These are phyloP conservation scores for Hanseniaspora uvarum DNA, from an alignment of 1,139 yeast species.

Conservation along the genomic window DNA sequence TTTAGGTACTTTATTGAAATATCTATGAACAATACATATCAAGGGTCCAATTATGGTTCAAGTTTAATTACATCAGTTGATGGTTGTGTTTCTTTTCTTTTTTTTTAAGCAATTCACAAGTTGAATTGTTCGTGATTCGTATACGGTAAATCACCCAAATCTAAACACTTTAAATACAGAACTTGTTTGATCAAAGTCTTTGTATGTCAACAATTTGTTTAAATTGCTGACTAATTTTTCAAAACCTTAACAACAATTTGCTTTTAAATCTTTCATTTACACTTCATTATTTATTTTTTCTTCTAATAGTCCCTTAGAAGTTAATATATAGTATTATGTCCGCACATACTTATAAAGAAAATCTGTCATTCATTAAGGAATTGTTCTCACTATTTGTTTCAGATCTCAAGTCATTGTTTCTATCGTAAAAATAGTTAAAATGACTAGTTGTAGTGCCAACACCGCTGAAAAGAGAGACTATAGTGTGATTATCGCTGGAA, in stretches of 20 bases:
- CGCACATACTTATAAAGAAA: background rate
- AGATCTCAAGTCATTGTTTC: background rate
- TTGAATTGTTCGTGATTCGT: no score
- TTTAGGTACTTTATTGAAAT: conserved; percentile 20
- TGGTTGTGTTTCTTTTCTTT: conserved; percentile 39
- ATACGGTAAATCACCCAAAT: no score
- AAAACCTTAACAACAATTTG: no score
- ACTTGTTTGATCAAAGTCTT: conserved; percentile 49
- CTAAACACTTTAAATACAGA: no score
- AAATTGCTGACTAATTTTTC: conserved; percentile 44
- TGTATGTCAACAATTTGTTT: conserved; percentile 41
- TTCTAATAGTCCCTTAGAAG: no score
- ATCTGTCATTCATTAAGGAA: background rate
- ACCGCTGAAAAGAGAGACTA: conserved; percentile 15
- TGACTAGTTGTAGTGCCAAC: conserved; percentile 15
- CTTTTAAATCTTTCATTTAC: no score
- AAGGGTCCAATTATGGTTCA: conserved; percentile 38
- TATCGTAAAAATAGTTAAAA: conserved; percentile 6
- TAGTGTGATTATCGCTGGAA: conserved; percentile 3
- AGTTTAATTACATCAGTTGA: conserved; percentile 44
- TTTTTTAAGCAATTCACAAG: no score
- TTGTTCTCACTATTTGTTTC: background rate
- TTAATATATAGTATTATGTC: background rate
- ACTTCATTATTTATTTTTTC: no score
- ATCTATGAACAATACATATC: no score